These are phyloP conservation scores for Eucalyptus pauciflora DNA, from an alignment of 345 rosid genomes.

Conservation along the genomic window DNA sequence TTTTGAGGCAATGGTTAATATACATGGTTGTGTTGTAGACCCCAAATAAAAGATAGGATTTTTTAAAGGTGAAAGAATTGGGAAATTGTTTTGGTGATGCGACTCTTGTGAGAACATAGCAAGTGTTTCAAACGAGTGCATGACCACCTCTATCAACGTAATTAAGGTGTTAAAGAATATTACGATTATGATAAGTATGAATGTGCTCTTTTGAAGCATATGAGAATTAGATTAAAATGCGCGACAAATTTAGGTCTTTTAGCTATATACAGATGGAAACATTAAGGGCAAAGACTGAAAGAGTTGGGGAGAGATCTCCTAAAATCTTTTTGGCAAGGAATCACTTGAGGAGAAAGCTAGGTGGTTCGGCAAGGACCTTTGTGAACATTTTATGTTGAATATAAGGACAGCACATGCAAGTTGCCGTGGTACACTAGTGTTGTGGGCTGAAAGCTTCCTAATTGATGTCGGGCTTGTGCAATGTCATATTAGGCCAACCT, in stretches of 20 bases:
- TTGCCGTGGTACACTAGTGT: background rate
- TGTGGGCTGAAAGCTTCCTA: background rate
- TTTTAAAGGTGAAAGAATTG: background rate
- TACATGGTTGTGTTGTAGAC: background rate
- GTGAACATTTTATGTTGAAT: background rate
- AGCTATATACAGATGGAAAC: background rate
- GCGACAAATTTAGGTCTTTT: background rate
- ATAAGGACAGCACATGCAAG: background rate
- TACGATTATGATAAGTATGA: background rate
- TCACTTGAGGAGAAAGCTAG: background rate
- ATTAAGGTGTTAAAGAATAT: background rate
- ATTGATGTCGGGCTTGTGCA: rapidly evolving
- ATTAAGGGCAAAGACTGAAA: background rate
- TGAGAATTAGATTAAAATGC: background rate
- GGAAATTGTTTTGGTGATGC: background rate
- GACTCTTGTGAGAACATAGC: background rate
- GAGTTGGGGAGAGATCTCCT: background rate
- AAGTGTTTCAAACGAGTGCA: background rate
- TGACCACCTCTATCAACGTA: background rate
- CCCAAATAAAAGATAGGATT: background rate
- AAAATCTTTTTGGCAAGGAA: background rate
- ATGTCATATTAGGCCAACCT: background rate
- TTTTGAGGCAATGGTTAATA: background rate
- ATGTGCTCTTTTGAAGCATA: background rate
- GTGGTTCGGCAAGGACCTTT: background rate